These are phyloP conservation scores for Wolfiporia cocos DNA, from an alignment of 1,284 basidiomycete species.

Conservation along the genomic window DNA sequence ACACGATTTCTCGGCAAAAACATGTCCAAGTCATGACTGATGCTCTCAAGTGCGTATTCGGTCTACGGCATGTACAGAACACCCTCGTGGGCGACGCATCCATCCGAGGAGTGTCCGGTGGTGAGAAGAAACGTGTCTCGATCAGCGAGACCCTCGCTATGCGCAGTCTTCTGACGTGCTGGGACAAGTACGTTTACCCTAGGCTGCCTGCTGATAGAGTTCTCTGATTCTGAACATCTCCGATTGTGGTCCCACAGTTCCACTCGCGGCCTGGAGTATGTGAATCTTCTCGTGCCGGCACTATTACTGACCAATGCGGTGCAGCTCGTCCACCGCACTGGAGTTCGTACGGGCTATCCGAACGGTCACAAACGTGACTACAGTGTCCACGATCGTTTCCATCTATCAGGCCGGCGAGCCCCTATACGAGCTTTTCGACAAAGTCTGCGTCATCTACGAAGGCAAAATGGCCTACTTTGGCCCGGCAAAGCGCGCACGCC, in stretches of 20 bases:
- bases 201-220: no score
- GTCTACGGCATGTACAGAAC: conserved; percentile 50
- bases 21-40: conserved; percentile 42
- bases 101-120: conserved; percentile 73
- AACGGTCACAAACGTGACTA: conserved; percentile 41
- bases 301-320: conserved; percentile 1
- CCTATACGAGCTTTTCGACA: conserved; percentile 46
- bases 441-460: conserved; percentile 56
- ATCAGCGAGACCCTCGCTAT: conserved; percentile 64
- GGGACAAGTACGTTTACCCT: conserved; percentile 64
- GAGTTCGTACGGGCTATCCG: conserved; percentile 48
- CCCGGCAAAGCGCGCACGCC: conserved; percentile 39
- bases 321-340: conserved; percentile 47
- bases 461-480: conserved; percentile 61
- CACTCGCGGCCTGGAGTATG: conserved; percentile 35
- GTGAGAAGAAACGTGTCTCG: conserved; percentile 75
- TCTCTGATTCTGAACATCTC: no score
- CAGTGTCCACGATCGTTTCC: conserved; percentile 43
- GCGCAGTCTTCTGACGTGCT: conserved; percentile 49
- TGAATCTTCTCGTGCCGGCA: not conserved
- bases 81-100: conserved; percentile 70
- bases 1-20: conserved; percentile 36
- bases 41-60: conserved; percentile 59
- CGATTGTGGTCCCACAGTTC: conserved; percentile 33
- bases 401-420: conserved; percentile 54